Evolutionary conservation across 2,329 filamentous ascomycete species (phyloP).

Genomic region (Calonectria honghensis): DNA sequence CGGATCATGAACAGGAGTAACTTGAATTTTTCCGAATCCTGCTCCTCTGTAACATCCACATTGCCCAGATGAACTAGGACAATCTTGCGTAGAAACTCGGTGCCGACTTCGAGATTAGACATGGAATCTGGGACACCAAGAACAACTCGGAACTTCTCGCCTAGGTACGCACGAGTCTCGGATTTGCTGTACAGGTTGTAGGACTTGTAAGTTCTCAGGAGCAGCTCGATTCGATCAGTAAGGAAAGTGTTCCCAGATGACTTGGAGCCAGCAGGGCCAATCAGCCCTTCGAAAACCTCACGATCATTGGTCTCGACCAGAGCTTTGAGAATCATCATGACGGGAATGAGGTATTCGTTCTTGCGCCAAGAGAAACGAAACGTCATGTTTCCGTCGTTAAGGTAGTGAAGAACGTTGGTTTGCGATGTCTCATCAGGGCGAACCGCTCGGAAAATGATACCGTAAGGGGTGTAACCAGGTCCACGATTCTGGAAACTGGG

Average conservation of each 20-base stretch:
- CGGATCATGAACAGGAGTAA: constrained; percentile 96
- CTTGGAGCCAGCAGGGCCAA: constrained; percentile 85
- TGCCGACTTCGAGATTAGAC: constrained; percentile 91
- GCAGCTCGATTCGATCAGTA: constrained; percentile 93
- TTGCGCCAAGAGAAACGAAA: constrained; percentile 99
- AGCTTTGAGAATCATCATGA: constrained; percentile 97
- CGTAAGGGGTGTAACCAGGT: constrained; percentile 89
- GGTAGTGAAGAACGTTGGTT: constrained; percentile 96
- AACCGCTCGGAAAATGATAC: constrained; percentile 93
- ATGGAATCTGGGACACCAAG: constrained; percentile 89
- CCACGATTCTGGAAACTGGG: constrained; percentile 93
- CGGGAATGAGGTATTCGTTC: constrained; percentile 95
- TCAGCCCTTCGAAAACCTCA: constrained; percentile 95
- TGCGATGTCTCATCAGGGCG: constrained; percentile 98
- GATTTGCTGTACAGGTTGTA: constrained; percentile 89
- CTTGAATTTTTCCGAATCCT: constrained; percentile 94
- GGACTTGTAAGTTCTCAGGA: constrained; percentile 93
- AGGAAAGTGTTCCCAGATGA: constrained; percentile 92
- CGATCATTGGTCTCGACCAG: constrained; percentile 96
- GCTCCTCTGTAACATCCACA: constrained; percentile 85
- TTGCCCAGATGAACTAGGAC: constrained; percentile 95
- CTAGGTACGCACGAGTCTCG: constrained; percentile 90
- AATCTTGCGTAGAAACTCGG: constrained; percentile 91
- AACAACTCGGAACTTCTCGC: constrained; percentile 92
- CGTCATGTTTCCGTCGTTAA: constrained; percentile 95